phyloP scores from a whole-genome alignment of 2,329 filamentous ascomycete species.

The Cryphonectria radicalis region DNA sequence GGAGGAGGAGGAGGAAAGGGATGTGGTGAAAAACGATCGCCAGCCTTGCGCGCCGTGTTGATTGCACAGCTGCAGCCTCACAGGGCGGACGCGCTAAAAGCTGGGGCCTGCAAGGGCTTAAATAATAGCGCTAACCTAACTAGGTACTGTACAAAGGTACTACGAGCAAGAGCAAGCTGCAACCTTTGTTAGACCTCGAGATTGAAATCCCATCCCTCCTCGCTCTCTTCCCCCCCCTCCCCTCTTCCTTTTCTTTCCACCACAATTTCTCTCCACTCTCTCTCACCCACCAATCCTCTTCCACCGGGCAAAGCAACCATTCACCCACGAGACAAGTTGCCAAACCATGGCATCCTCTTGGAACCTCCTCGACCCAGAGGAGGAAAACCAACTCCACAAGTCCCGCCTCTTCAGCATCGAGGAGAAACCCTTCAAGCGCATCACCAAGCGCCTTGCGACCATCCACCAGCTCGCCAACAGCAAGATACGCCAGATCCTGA shows the following conservation, averaged over 20 bases:
- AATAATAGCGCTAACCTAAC: background rate
- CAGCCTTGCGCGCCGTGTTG: background rate
- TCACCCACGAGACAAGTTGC: background rate
- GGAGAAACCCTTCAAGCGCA: slow-evolving; percentile 87
- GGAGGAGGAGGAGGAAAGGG: background rate
- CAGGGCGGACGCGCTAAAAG: background rate
- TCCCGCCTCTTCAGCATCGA: slow-evolving; percentile 86
- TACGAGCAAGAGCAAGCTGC: background rate
- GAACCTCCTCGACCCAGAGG: slow-evolving; percentile 72
- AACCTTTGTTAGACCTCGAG: slow-evolving; percentile 1
- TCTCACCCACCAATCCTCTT: background rate
- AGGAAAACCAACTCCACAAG: slow-evolving; percentile 86
- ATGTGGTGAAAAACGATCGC: background rate
- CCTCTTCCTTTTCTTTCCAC: background rate
- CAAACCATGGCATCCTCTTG: slow-evolving; percentile 53
- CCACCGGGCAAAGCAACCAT: background rate
- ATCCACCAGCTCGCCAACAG: slow-evolving; percentile 66
- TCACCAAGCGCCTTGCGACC: slow-evolving; percentile 78
- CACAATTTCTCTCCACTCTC: background rate
- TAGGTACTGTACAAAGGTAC: background rate
- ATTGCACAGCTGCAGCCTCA: background rate
- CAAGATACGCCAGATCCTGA: slow-evolving; percentile 58
- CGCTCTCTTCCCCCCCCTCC: background rate
- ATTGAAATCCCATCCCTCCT: background rate
- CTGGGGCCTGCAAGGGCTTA: background rate